Conservation (phyloP, 1,139 yeast genomes). For the Debaryomycetaceae sp. region DNA sequence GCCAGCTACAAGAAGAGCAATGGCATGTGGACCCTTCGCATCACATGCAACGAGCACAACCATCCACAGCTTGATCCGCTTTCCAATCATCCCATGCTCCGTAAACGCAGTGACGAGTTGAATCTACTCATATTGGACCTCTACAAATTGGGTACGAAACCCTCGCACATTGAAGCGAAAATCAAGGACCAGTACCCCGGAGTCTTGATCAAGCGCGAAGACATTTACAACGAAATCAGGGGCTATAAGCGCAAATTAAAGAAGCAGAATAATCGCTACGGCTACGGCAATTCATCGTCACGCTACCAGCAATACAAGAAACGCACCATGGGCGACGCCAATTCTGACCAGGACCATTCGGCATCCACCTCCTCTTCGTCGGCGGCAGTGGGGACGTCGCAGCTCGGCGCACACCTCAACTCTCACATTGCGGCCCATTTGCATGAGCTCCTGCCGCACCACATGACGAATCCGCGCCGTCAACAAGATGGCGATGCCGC, state of each 20-base stretch:
- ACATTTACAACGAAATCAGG: slow-evolving; percentile 47
- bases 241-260: slow-evolving; percentile 46
- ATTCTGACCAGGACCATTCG: slow-evolving; percentile 6
- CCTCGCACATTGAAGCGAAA: slow-evolving; percentile 44
- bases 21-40: slow-evolving; percentile 42
- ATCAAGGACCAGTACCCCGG: slow-evolving; percentile 45
- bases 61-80: slow-evolving; percentile 50
- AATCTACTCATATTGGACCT: slow-evolving; percentile 42
- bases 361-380: background rate
- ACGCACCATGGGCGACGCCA: slow-evolving; percentile 22
- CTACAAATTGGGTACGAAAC: slow-evolving; percentile 47
- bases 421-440: slow-evolving; percentile 1
- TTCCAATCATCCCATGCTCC: slow-evolving; percentile 46
- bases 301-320: slow-evolving; percentile 9
- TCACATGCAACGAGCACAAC: slow-evolving; percentile 48
- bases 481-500: slow-evolving; percentile 6
- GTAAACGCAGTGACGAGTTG: slow-evolving; percentile 44
- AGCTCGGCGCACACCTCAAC: background rate
- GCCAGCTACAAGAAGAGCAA: slow-evolving; percentile 41
- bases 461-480: background rate
- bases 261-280: slow-evolving; percentile 18
- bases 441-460: background rate
- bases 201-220: slow-evolving; percentile 45
- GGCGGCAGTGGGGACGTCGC: no score
- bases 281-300: slow-evolving; percentile 4